A percentile compares a stretch with the other conserved stretches of the same genome.
phyloP scores from a whole-genome alignment of 2,329 filamentous ascomycete genomes.

The Aspergillus transmontanensis region DNA sequence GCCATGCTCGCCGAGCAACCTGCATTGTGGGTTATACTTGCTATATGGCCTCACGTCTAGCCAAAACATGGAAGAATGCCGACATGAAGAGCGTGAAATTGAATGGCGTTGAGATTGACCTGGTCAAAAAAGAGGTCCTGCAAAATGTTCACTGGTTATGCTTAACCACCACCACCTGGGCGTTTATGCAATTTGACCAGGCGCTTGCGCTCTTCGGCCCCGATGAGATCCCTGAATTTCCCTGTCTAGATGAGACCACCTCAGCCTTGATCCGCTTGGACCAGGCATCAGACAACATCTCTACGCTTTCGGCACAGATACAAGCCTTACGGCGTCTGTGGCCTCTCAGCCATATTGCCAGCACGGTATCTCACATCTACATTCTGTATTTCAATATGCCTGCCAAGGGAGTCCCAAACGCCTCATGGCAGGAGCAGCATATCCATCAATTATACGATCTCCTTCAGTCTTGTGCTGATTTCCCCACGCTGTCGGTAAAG shows the following conservation, averaged over 20 bases:
- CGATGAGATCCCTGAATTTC: conserved; percentile 18
- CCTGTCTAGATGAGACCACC: conserved; percentile 21
- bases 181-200: conserved; percentile 39
- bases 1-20: conserved; percentile 31
- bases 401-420: not conserved
- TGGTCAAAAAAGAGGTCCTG: conserved; percentile 45
- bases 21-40: conserved; percentile 41
- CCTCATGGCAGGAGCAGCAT: conserved; percentile 10
- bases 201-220: conserved; percentile 22
- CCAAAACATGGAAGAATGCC: conserved; percentile 28
- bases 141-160: conserved; percentile 46
- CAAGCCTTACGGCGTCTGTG: conserved; percentile 7
- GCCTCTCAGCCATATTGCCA: conserved; percentile 12
- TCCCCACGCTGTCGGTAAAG: not conserved
- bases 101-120: conserved; percentile 46
- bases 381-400: conserved; percentile 6
- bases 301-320: conserved; percentile 9
- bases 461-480: conserved; percentile 7
- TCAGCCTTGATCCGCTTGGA: conserved; percentile 23
- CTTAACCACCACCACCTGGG: conserved; percentile 44
- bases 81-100: conserved; percentile 37
- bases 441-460: conserved; percentile 9
- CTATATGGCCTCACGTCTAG: conserved; percentile 34
- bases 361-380: conserved; percentile 9
- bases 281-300: conserved; percentile 20